Conservation (phyloP, 805 yeast genomes). For the Yamadazyma philogaea region DNA sequence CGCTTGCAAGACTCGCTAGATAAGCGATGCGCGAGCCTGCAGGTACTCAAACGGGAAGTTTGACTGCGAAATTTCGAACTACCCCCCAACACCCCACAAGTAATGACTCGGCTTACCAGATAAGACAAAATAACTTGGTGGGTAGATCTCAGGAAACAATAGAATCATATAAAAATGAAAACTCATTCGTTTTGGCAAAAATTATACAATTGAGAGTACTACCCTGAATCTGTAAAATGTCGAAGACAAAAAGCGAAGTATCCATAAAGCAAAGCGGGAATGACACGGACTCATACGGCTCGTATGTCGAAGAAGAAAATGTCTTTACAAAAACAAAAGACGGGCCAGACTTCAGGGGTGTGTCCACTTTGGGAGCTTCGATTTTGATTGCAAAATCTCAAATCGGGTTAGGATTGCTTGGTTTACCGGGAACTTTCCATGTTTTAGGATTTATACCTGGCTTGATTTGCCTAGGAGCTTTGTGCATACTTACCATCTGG, state of each 20-base stretch:
- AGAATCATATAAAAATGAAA: not conserved
- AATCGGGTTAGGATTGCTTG: conserved; percentile 13
- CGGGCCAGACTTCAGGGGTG: conserved; percentile 13
- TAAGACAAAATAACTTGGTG: not conserved
- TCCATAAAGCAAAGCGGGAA: not conserved
- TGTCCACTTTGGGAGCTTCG: conserved; percentile 11
- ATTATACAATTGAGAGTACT: not conserved
- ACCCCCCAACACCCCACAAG: not conserved
- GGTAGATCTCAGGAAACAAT: not conserved
- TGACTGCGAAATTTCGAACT: not conserved
- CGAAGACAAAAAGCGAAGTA: not conserved
- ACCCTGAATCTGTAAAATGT: not conserved
- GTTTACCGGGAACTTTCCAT: conserved; percentile 10
- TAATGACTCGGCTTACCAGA: not conserved
- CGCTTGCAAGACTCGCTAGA: not conserved
- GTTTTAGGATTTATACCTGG: conserved; percentile 14
- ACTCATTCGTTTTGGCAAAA: not conserved
- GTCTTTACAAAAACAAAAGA: conserved; percentile 7
- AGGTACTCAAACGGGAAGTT: not conserved
- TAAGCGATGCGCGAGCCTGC: no score
- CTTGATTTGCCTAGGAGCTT: conserved; percentile 8
- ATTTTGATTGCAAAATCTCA: conserved; percentile 13
- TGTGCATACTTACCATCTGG: conserved; percentile 12
- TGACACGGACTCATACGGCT: not conserved
- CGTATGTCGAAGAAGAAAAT: conserved; percentile 7